A percentile compares a stretch with the other conserved stretches of the same genome.
These are phyloP conservation scores for Hemerocallis citrina DNA, from an alignment of 106 monocot species.

Conservation along the genomic window DNA sequence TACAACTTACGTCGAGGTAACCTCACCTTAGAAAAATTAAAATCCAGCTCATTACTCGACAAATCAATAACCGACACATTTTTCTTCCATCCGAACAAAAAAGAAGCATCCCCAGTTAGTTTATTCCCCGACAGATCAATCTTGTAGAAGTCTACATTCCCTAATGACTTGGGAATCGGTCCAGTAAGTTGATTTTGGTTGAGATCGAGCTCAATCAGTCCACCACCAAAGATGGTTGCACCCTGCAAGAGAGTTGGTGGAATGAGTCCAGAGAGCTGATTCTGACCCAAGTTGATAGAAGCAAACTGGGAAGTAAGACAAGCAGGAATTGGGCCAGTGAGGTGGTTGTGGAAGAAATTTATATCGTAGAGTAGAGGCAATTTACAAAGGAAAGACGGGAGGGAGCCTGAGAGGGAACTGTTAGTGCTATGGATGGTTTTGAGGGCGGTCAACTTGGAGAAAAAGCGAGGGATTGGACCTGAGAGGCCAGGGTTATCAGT, in stretches of 20 bases:
- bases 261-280: constrained; percentile 6
- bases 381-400: not conserved
- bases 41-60: constrained; percentile 11
- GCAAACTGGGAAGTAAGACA: not conserved
- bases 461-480: constrained; percentile 5
- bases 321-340: constrained; percentile 3
- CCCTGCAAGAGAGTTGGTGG: constrained; percentile 6
- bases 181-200: not conserved
- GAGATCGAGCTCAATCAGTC: not conserved
- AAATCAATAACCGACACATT: not conserved
- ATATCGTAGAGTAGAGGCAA: not conserved
- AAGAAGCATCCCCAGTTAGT: constrained; percentile 12
- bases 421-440: not conserved
- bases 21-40: constrained; percentile 16
- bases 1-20: constrained; percentile 1
- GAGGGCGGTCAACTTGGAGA: constrained; percentile 4
- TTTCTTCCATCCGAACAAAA: constrained; percentile 5
- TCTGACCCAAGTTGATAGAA: not conserved
- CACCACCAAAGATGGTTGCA: too few relatives aligned
- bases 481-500: constrained; percentile 2
- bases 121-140: constrained; percentile 1
- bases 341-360: constrained; percentile 1
- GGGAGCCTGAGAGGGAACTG: not conserved
- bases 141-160: not conserved
- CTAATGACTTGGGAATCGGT: not conserved